These are phyloP conservation scores for Xylaria sp. DNA, from an alignment of 2,329 filamentous ascomycete species.

Conservation along the genomic window DNA sequence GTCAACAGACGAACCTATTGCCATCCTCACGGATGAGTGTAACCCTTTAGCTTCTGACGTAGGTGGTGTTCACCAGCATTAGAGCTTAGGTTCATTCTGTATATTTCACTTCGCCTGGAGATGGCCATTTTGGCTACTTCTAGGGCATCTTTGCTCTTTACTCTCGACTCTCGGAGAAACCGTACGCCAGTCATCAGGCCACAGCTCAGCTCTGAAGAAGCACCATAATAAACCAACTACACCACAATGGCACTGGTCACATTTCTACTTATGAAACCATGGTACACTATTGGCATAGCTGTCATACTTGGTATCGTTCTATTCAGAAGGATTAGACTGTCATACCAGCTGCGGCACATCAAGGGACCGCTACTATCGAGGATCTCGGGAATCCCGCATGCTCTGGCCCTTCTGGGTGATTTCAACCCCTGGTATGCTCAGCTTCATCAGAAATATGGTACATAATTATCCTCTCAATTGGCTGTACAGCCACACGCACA, in stretches of 20 bases:
- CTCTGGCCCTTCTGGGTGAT: constrained; percentile 40
- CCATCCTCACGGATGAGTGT: neutral
- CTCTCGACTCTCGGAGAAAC: neutral
- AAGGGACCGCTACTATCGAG: constrained; percentile 41
- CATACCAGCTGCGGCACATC: constrained; percentile 41
- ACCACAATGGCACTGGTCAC: neutral
- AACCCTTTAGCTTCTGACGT: neutral
- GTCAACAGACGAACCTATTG: neutral
- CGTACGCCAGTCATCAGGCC: neutral
- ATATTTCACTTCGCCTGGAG: neutral
- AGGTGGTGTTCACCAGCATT: neutral
- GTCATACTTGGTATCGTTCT: constrained; percentile 12
- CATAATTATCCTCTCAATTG: neutral
- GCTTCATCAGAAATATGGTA: constrained; percentile 47
- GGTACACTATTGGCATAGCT: constrained; percentile 2
- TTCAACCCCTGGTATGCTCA: constrained; percentile 46
- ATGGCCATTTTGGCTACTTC: neutral
- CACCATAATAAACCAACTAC: neutral
- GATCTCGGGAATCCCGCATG: constrained; percentile 44
- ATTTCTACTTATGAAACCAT: neutral
- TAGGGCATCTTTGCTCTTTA: neutral
- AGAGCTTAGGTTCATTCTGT: neutral
- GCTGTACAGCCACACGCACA: neutral
- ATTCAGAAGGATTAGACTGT: neutral
- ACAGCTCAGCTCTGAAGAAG: neutral